Evolutionary conservation across 208 protist species (phyloP).

Genomic region (Trypanosoma platydactyli): DNA sequence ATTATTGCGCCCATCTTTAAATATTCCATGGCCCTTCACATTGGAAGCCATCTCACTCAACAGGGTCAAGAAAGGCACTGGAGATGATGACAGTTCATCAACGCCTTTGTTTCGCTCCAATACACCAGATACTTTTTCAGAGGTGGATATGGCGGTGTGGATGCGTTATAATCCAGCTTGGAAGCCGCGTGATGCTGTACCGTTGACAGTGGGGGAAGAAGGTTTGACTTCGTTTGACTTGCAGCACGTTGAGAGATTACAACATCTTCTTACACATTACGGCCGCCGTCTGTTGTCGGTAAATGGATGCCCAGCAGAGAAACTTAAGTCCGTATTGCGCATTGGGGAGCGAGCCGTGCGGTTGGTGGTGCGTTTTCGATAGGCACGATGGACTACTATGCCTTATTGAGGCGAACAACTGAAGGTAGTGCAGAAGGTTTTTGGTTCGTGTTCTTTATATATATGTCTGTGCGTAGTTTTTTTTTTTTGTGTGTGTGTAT

Average conservation of each 20-base stretch:
- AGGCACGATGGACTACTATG: background rate
- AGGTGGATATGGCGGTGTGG: background rate
- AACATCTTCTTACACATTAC: slow-evolving; percentile 7
- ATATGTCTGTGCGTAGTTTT: slow-evolving; percentile 3
- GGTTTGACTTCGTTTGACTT: slow-evolving; percentile 5
- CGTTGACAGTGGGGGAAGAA: background rate
- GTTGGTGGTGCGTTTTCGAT: slow-evolving; percentile 31
- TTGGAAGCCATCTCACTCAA: background rate
- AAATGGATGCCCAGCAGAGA: slow-evolving; percentile 30
- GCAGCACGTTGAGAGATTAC: slow-evolving; percentile 12
- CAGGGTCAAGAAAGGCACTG: background rate
- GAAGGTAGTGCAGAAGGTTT: background rate
- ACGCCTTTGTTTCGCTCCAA: too few relatives aligned
- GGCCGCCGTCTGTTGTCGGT: slow-evolving; percentile 6
- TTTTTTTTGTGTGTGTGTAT: slow-evolving; percentile 5
- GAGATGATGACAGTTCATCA: background rate
- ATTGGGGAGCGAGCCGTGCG: slow-evolving; percentile 8
- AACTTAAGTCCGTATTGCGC: slow-evolving; percentile 15
- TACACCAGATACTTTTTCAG: too few relatives aligned
- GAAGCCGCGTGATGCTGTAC: background rate
- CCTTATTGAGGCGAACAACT: too few relatives aligned
- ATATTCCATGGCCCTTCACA: slow-evolving; percentile 28
- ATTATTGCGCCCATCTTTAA: slow-evolving; percentile 19
- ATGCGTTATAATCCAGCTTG: slow-evolving; percentile 20
- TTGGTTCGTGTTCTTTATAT: background rate